Percentiles rank a stretch among this genome's conserved stretches.
Conservation (phyloP, 2,329 filamentous ascomycete genomes). For the Setomelanomma holmii region DNA sequence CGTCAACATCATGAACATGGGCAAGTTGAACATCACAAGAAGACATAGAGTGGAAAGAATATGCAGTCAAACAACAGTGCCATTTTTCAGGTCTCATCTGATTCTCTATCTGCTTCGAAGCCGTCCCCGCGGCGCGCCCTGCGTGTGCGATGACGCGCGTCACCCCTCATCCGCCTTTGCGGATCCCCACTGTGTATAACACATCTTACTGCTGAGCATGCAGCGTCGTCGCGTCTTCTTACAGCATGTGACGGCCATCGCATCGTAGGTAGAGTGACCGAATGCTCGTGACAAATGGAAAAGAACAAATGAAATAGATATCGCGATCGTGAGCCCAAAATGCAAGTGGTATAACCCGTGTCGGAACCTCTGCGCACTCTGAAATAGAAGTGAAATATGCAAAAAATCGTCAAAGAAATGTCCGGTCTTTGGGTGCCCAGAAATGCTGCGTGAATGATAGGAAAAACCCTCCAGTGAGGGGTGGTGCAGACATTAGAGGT, state of each 20-base stretch:
- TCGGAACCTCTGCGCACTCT: conserved; percentile 24
- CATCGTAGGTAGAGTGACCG: conserved; percentile 19
- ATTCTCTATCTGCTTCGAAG: conserved; percentile 15
- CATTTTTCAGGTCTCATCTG: conserved; percentile 22
- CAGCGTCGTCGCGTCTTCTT: conserved; percentile 7
- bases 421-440: conserved; percentile 20
- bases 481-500: conserved; percentile 45
- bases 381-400: conserved; percentile 28
- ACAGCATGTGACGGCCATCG: conserved; percentile 21
- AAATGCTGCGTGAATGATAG: conserved; percentile 33
- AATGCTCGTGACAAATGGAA: conserved; percentile 35
- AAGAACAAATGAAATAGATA: conserved; percentile 38
- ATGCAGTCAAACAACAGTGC: conserved; percentile 15
- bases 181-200: conserved; percentile 25
- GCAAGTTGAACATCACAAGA: too few species aligned
- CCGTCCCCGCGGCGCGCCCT: conserved; percentile 7
- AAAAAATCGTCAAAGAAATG: conserved; percentile 17
- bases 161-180: conserved; percentile 23
- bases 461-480: conserved; percentile 31
- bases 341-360: conserved; percentile 45
- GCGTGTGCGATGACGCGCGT: conserved; percentile 28
- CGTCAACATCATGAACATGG: not conserved
- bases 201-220: conserved; percentile 18
- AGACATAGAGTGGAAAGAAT: not conserved
- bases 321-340: conserved; percentile 29